Evolutionary conservation across 2,329 filamentous ascomycete genomes (phyloP).

Genomic region (Microcyclosporella mali): DNA sequence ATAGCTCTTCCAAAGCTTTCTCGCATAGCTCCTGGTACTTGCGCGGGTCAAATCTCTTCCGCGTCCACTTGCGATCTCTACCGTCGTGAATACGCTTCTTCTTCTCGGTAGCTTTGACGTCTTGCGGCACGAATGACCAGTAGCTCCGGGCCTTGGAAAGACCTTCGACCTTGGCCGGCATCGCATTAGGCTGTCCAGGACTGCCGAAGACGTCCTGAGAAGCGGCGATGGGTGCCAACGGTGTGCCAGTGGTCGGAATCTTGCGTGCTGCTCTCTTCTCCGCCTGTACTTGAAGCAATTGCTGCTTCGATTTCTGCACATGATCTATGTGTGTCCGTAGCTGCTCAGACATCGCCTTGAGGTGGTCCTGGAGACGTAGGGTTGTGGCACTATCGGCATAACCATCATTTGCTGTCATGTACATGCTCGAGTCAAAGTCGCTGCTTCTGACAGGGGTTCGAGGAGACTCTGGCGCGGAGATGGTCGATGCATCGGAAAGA

Average conservation of each 20-base stretch:
- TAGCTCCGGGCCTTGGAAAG: constrained; percentile 17
- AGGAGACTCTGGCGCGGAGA: constrained; percentile 13
- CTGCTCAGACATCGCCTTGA: constrained; percentile 27
- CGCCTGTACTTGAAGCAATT: constrained; percentile 8
- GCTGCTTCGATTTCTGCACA: constrained; percentile 24
- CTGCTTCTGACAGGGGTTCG: background rate
- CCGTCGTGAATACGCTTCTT: constrained; percentile 24
- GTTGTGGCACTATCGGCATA: too few species aligned
- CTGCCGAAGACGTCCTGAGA: constrained; percentile 4
- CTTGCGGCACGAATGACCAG: constrained; percentile 24
- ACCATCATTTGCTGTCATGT: too few species aligned
- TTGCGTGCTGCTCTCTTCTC: constrained; percentile 10
- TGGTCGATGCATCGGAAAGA: constrained; percentile 10
- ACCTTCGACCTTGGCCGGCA: background rate
- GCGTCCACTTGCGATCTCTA: constrained; percentile 23
- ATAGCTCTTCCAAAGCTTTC: constrained; percentile 28
- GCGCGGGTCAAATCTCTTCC: constrained; percentile 23
- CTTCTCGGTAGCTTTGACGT: constrained; percentile 24
- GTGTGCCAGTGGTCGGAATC: background rate
- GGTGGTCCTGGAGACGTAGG: constrained; percentile 16
- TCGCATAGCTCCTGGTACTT: constrained; percentile 26
- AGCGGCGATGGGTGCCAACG: background rate
- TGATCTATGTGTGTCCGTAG: constrained; percentile 31
- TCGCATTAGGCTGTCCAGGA: constrained; percentile 2
- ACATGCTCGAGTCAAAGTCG: too few species aligned